Base-by-base conservation (phyloP, 75 land plant genomes). In the Pinus tabuliformis region DNA sequence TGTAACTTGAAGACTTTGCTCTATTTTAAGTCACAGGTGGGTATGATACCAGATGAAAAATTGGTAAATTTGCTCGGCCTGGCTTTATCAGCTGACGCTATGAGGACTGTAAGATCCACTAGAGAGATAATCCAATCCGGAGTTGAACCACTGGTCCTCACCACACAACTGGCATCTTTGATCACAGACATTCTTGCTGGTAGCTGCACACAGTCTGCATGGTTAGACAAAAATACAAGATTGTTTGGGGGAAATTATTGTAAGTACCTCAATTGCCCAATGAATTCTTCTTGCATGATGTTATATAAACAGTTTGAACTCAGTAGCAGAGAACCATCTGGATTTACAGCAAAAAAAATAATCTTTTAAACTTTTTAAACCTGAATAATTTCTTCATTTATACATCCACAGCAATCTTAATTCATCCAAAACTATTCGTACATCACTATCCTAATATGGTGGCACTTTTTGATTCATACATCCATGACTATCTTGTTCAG, bases 181-280 rank as follows among this genome's bases (percentile, higher is more conserved):
- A 82, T 84, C 45, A 84, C 85, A 33, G 79, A 84, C 72, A 81
- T 81, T 54, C 77, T 84, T n/a, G 86, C 85, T 42, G 86, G 84
- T n/a, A 42, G 21, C 22, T 75, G 45, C 63, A 20, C n/a, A 63
- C 52, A 39, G 54, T 7, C 52, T n/a, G n/a, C 52, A 68, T n/a
- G 72, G 72, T 39, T 20, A 68, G 22, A 42, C 39, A 52, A 42
- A 68, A 68, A 68, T 30, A 20, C 49, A n/a, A 68, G 21, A 68
- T 20, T 20, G 22, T 68, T 18, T n/a, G 42, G 52, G 22, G 52
- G 72, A 1, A 0, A 30, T 68, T 42, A 20, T 68, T 68, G 72
- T 68, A 20, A 42, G 72, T 68, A 42, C 42, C 22, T 2, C 49
- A 49, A 11, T 49, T 65, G 1, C n/a, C 21, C 20, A 8, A 39